Evolutionary conservation across 371 early-diverging fungal species (phyloP).

Genomic region (Gilbertella persicaria): DNA sequence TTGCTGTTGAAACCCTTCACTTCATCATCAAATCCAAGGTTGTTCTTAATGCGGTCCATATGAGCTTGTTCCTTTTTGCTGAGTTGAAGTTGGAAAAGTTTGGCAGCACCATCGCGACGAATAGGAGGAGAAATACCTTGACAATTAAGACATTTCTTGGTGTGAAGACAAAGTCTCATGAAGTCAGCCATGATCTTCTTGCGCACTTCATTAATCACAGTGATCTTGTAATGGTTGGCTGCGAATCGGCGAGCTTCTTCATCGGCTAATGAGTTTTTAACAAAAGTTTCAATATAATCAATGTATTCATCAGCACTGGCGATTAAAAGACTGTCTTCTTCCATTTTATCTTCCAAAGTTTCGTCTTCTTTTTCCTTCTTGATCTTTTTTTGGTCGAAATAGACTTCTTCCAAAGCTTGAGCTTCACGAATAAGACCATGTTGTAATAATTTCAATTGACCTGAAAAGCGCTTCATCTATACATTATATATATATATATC

Average conservation of each 20-base stretch:
- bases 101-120: slow-evolving; percentile 83
- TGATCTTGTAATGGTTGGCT: slow-evolving; percentile 64
- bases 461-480: slow-evolving; percentile 50
- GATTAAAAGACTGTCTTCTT: slow-evolving; percentile 50
- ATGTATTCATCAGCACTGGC: slow-evolving; percentile 59
- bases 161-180: slow-evolving; percentile 55
- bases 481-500: not conserved
- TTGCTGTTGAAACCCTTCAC: slow-evolving; percentile 35
- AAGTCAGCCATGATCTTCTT: slow-evolving; percentile 78
- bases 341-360: slow-evolving; percentile 47
- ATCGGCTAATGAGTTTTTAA: slow-evolving; percentile 35
- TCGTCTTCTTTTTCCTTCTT: slow-evolving; percentile 50
- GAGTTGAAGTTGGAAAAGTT: slow-evolving; percentile 85
- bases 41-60: slow-evolving; percentile 52
- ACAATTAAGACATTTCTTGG: slow-evolving; percentile 81
- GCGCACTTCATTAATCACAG: slow-evolving; percentile 75
- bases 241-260: slow-evolving; percentile 34
- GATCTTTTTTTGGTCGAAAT: slow-evolving; percentile 43
- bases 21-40: slow-evolving; percentile 29
- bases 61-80: slow-evolving; percentile 65
- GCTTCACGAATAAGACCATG: slow-evolving; percentile 84
- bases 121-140: slow-evolving; percentile 77
- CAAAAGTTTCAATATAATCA: slow-evolving; percentile 48
- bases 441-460: slow-evolving; percentile 74
- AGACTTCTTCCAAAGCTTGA: slow-evolving; percentile 69